Conservation (phyloP, 441 rosid genomes). For the Mallotus repandus region DNA sequence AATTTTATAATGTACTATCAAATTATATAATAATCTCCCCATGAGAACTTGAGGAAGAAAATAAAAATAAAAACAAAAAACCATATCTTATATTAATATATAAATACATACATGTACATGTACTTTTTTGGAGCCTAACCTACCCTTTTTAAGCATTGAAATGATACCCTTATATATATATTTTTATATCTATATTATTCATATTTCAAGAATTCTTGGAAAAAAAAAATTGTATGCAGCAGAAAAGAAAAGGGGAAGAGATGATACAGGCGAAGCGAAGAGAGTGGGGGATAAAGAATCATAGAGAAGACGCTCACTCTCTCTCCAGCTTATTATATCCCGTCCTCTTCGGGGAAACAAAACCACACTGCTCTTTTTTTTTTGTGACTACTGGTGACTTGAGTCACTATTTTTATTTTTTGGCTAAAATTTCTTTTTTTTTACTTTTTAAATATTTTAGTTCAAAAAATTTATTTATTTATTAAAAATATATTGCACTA, state of each 20-base stretch:
- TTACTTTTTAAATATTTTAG: no score
- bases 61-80: not conserved
- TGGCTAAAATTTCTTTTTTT: no score
- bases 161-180: not conserved
- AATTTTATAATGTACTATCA: not conserved
- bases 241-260: not conserved
- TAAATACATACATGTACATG: slow-evolving; percentile 3
- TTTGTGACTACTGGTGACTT: no score
- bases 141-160: not conserved
- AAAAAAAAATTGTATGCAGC: no score
- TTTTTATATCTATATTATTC: not conserved
- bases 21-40: not conserved
- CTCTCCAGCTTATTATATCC: slow-evolving; percentile 40
- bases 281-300: slow-evolving; percentile 36
- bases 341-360: slow-evolving; percentile 62
- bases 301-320: slow-evolving; percentile 26
- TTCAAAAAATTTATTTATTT: no score
- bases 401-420: no score
- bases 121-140: not conserved
- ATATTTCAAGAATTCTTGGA: not conserved
- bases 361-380: not conserved
- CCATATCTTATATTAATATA: not conserved
- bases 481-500: no score
- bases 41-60: not conserved
- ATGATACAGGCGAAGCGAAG: not conserved